Evolutionary conservation across 108 stramenopile genomes (phyloP).

Genomic region (Mayamaea pseudoterrestris): DNA sequence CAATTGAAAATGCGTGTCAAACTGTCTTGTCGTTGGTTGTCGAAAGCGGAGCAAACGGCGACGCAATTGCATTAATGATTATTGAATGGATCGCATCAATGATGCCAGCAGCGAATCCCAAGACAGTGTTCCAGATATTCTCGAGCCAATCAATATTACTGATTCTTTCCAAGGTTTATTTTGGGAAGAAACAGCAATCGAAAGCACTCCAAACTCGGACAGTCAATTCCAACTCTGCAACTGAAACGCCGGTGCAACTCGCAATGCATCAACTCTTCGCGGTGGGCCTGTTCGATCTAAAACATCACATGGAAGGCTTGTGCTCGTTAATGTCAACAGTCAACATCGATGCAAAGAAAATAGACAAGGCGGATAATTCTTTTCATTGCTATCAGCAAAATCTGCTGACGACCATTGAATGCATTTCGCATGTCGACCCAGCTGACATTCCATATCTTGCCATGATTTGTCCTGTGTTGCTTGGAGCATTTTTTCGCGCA

Average conservation of each 20-base stretch:
- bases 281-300: constrained; percentile 31
- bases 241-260: not conserved
- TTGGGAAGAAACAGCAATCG: not conserved
- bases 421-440: not conserved
- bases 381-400: constrained; percentile 35
- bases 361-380: constrained; percentile 1
- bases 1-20: no score
- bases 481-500: not conserved
- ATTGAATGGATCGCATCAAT: not conserved
- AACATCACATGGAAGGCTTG: constrained; percentile 67
- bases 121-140: constrained; percentile 1
- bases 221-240: not conserved
- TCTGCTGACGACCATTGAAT: constrained; percentile 9
- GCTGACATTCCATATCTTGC: constrained; percentile 1
- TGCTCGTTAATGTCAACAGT: constrained; percentile 18
- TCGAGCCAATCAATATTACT: not conserved
- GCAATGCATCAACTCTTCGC: not conserved
- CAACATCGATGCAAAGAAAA: not conserved
- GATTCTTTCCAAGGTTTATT: not conserved
- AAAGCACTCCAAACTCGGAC: not conserved
- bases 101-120: not conserved
- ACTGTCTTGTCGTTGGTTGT: no score
- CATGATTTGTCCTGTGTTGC: not conserved
- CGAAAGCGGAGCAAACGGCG: not conserved
- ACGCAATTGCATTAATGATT: not conserved